phyloP scores from a whole-genome alignment of 1,139 yeast species.

The Petasospora rhodanensis region DNA sequence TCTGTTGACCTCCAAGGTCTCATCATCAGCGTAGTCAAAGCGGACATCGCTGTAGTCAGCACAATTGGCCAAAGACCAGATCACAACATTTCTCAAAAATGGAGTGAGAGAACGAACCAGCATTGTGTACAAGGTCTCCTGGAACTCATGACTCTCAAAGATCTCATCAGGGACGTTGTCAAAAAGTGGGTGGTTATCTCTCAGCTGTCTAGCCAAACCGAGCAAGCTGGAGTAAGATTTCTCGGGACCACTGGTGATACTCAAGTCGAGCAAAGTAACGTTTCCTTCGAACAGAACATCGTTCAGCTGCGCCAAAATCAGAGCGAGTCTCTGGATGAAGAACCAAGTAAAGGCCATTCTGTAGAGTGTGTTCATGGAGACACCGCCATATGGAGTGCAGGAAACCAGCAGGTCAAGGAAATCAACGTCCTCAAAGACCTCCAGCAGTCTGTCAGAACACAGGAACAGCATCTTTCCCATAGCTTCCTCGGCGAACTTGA shows the following conservation, averaged over 20 bases:
- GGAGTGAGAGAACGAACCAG: slow-evolving; percentile 56
- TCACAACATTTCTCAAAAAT: slow-evolving; percentile 62
- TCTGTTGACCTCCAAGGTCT: slow-evolving; percentile 48
- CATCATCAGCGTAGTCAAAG: slow-evolving; percentile 18
- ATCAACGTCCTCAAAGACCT: slow-evolving; percentile 39
- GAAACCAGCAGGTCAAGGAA: slow-evolving; percentile 50
- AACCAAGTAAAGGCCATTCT: slow-evolving; percentile 35
- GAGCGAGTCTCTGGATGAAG: slow-evolving; percentile 22
- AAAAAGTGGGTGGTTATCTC: slow-evolving; percentile 25
- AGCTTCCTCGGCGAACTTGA: slow-evolving; percentile 19
- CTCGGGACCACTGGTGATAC: slow-evolving; percentile 10
- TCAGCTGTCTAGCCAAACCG: slow-evolving; percentile 14
- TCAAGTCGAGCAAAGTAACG: slow-evolving; percentile 15
- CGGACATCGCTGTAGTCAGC: slow-evolving; percentile 48
- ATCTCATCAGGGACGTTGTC: slow-evolving; percentile 23
- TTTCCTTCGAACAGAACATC: slow-evolving; percentile 12
- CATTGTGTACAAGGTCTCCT: slow-evolving; percentile 46
- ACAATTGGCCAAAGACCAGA: slow-evolving; percentile 53
- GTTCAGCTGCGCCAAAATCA: slow-evolving; percentile 19
- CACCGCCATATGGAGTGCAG: slow-evolving; percentile 34
- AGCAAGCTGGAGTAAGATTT: slow-evolving; percentile 5
- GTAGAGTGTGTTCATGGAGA: slow-evolving; percentile 38
- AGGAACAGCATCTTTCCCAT: slow-evolving; percentile 37
- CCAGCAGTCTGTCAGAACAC: slow-evolving; percentile 26
- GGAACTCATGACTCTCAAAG: slow-evolving; percentile 21